A percentile compares a stretch with the other conserved stretches of the same genome.
phyloP scores from a whole-genome alignment of 75 land plant species.

The Isoetes taiwanensis region DNA sequence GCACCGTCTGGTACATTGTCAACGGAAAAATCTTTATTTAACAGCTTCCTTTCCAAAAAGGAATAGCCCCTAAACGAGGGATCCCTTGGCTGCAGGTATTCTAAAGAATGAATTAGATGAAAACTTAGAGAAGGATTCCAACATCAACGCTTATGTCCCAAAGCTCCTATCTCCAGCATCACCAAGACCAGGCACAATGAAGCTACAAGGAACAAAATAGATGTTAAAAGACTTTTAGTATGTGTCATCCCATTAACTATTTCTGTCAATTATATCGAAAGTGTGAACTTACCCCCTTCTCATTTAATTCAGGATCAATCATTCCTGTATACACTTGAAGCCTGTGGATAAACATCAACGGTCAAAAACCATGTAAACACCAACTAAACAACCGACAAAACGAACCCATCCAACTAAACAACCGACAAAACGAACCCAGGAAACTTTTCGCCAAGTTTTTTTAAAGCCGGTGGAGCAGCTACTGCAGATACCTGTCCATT shows the following conservation, averaged over 20 bases:
- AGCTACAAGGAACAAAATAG: constrained; percentile 31
- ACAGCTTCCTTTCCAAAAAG: no score
- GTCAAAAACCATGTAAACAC: not conserved
- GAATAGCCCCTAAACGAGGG: no score
- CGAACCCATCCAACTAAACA: not conserved
- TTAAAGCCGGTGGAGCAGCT: constrained; percentile 94
- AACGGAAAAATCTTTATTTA: no score
- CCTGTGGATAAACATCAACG: constrained; percentile 26
- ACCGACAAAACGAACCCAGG: constrained; percentile 59
- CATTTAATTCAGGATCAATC: constrained; percentile 76
- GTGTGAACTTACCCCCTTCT: constrained; percentile 57
- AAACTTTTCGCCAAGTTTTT: constrained; percentile 78
- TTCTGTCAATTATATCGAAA: not conserved
- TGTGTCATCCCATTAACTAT: no score
- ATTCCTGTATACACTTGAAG: constrained; percentile 81
- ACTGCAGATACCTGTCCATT: constrained; percentile 71
- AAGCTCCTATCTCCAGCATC: constrained; percentile 96
- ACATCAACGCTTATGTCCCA: no score
- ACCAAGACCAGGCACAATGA: constrained; percentile 91
- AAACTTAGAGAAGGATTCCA: no score
- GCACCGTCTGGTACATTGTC: no score
- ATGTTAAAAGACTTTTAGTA: no score
- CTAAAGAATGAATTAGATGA: no score
- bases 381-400: no score
- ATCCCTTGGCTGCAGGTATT: no score